Base-by-base conservation (phyloP, 352 stramenopile genomes). In the Halophytophthora polymorphica region DNA sequence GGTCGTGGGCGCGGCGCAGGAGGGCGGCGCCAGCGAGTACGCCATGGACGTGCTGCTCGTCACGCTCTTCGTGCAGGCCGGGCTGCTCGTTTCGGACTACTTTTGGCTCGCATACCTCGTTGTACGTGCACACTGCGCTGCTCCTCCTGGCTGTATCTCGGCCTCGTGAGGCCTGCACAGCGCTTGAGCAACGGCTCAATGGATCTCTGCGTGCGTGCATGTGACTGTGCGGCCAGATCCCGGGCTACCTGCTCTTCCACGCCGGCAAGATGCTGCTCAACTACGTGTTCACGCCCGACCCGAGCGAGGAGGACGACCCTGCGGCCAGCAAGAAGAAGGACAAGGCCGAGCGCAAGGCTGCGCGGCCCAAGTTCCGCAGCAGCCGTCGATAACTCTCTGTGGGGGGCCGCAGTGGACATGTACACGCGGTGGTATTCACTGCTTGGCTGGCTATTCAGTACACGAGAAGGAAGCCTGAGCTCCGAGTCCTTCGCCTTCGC, bases 31-130 rank as follows among this genome's bases (percentile, higher is more conserved):
- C 28, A 92, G 83, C 76, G 84, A 93, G 83, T 90, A 73, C 41
- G 83, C 80, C 13, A 93, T 95, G 79, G 85, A 95, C 57, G 72
- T 95, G 39, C 54, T 95, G 41, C 62, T 93, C 53, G 52, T 95
- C 46, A 92, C 81, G 45, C 66, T 95, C 22, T 77, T 88, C 40
- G 83, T 91, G 50, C 82, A 95, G 41, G 61, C 69, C 0, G 85
- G 85, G 14, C 64, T 89, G 19, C 48, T 91, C 47, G 58, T 93
- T 47, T 92, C 83, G 15, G 82, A 86, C 66, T 95, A 93, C 76
- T 95, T 93, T 50, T 95, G 85, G 85, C 73, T 90, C 53, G 50
- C 84, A 22, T 92, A 84, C 61, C 69, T 95, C 37, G 73, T 77
- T 33, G 74, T 88, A 73, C 42, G 69, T 66, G n/a, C 7, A 23